Conservation (phyloP, 352 stramenopile species). For the Phytophthora colocasiae region DNA sequence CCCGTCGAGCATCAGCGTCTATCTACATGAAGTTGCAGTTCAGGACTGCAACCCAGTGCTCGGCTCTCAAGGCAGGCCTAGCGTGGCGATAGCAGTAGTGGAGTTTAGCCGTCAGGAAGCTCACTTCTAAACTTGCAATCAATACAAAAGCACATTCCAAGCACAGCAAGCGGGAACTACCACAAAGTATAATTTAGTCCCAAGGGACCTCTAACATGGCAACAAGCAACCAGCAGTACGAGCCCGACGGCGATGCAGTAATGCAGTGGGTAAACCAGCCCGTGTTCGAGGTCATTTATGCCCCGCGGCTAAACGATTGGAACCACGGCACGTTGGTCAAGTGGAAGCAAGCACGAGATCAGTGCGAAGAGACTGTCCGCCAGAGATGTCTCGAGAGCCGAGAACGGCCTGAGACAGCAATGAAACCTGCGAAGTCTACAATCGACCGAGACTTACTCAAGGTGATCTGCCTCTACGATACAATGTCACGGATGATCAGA, state of each 20-base stretch:
- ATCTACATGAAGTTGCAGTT: too few relatives aligned
- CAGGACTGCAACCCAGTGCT: too few relatives aligned
- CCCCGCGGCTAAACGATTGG: neutral
- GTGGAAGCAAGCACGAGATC: neutral
- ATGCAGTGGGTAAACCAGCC: neutral
- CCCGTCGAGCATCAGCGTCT: too few relatives aligned
- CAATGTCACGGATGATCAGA: neutral
- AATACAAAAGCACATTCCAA: too few relatives aligned
- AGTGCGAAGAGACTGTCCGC: neutral
- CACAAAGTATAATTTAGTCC: slow-evolving; percentile 42
- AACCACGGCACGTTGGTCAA: neutral
- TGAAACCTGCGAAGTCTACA: neutral
- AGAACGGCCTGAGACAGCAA: neutral
- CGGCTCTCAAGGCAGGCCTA: too few relatives aligned
- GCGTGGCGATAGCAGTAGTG: too few relatives aligned
- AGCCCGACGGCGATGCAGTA: neutral
- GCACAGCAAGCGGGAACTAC: too few relatives aligned
- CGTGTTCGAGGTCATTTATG: neutral
- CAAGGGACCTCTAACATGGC: neutral
- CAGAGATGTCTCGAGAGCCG: neutral
- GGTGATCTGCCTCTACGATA: neutral
- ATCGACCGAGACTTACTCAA: neutral
- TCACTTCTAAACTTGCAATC: too few relatives aligned
- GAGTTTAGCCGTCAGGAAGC: too few relatives aligned
- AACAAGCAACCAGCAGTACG: neutral